Evolutionary conservation across 2,329 filamentous ascomycete species (phyloP), one percentile per base, ranked within the genome.

Genomic region (Tolypocladium amazonense): DNA sequence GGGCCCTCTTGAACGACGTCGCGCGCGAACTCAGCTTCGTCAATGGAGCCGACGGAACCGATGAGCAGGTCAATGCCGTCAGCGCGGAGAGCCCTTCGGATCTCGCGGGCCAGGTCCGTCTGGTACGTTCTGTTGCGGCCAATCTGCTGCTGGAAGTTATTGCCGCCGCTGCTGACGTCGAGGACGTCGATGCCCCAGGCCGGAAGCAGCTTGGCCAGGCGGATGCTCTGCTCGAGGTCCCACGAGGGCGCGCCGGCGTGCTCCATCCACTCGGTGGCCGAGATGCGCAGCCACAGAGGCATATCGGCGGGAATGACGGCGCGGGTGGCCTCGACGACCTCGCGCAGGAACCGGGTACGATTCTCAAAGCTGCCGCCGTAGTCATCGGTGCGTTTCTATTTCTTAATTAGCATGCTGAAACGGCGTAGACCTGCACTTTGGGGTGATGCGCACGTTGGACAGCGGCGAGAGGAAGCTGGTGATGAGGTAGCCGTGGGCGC

Each of bases 131-230:
- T 82, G 53, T 83, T 81, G 15, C 79, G 67, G 25, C 82, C 73
- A 63, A 90, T 83, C 69, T 85, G 77, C 69, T 89, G 86, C 53
- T 73, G 71, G 41, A 77, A 72, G 69, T 85, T 82, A 70, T 89
- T 88, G 45, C 89, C 92, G 39, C 86, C 90, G 1, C 86, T 87
- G 66, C 87, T 91, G 60, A 96, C 84, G 71, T 97, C 92, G 37
- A 96, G 79, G 20, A 96, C 77, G 70, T 97, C 92, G 52, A 96
- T 81, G 37, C 92, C 92, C 15, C 81, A 77, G 0, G 81, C 82
- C 0, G 89, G 88, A 1, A 97, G 81, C 12, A 88, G 76, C 69
- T 83, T 81, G 18, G 90, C 88, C 3, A 94, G 82, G 58, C 75
- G 76, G 62, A 88, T 82, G 61, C 73, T 88, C 55, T 54, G 37